Base-by-base conservation (phyloP, 352 stramenopile genomes). In the Globisporangium irregulare region DNA sequence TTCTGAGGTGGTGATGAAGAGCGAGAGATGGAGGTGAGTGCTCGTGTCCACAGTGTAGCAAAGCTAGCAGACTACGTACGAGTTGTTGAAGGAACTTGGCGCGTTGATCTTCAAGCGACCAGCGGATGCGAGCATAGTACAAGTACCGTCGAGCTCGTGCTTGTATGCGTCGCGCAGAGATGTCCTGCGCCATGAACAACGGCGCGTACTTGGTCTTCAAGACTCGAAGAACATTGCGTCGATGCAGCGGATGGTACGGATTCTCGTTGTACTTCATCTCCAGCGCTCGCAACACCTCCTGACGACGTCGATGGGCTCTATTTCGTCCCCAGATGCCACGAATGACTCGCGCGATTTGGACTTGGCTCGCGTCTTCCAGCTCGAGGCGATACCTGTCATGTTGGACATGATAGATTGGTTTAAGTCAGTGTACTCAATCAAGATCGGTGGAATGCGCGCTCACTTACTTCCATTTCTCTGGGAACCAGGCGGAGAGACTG, bases 401-500 rank as follows among this genome's bases (percentile, higher is more conserved):
- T 57, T 27, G 15, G 18, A 3, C 8, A 46, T 24, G 1, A 48
- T 24, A 1, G 24, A 34, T 34, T 58, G 24, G 43, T n/a, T 24
- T 6, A 41, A 57, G 43, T 18, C 32, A 3, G n/a, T 1, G 5
- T 34, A 3, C 20, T 41, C 7, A 14, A 25, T 43, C 55, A 60
- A 60, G 55, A 25, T 22, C 8, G 15, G 8, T 6, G 22, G 2
- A 24, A 15, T 4, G 8, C 3, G 8, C 14, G 22, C 34, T 5
- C 8, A 78, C 78, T 36, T 75, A 89, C 83, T 84, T 81, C 86
- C 86, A 93, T 55, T 91, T 90, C 8, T 69, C 70, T 4, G 86
- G 86, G 60, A 92, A 92, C 86, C 86, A 93, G 18, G 78, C 72
- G 0, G 69, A 48, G 4, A 93, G 67, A 61, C 73, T 87, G 8